Base-by-base conservation (phyloP, 768 basidiomycete genomes). In the Tylopilus rubrobrunneus region DNA sequence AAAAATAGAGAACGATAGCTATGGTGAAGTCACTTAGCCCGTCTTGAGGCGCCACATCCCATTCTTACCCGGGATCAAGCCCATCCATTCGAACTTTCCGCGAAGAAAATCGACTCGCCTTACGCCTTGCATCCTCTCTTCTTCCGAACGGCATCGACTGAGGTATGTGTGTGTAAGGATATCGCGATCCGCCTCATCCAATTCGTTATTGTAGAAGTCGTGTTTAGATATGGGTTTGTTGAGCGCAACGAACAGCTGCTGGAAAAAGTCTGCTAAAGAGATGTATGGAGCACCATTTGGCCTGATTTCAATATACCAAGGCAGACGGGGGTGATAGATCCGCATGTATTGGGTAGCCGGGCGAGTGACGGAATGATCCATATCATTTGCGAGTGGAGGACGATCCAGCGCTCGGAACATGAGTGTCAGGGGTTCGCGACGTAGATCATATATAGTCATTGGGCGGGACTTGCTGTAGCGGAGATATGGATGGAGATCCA, bases 1-100 rank as follows among this genome's bases (percentile, higher is more conserved):
- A 42, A 11, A 14, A 12, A 19, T 45, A 8, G 17, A 44, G 25
- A 44, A 31, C 50, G n/a, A 19, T 48, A 29, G 12, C 34, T 27
- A 21, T 23, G 34, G 44, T 1, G 14, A 50, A 41, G 1, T n/a
- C 66, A 43, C 55, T 71, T 52, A 62, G 28, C 67, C 21, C 37
- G 81, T 78, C 67, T 80, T 85, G 62, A 88, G 76, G 68, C 85
- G 81, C 82, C 84, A 87, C 68, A 81, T 73, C 7, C 86, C 85
- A 34, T 79, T 75, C 59, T 73, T 77, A 2, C 78, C 77, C 49
- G 78, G 75, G 45, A 66, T 67, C 53, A 88, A 67, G 7, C 86
- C 86, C 51, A 76, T 70, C 66, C 86, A 78, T 11, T 80, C 62
- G 43, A 71, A 67, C 54, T 76, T 77, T 33, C 74, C 75, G 15